These are phyloP conservation scores for Sugiyamaella castrensis DNA, from an alignment of 1,139 yeast species.

Conservation along the genomic window DNA sequence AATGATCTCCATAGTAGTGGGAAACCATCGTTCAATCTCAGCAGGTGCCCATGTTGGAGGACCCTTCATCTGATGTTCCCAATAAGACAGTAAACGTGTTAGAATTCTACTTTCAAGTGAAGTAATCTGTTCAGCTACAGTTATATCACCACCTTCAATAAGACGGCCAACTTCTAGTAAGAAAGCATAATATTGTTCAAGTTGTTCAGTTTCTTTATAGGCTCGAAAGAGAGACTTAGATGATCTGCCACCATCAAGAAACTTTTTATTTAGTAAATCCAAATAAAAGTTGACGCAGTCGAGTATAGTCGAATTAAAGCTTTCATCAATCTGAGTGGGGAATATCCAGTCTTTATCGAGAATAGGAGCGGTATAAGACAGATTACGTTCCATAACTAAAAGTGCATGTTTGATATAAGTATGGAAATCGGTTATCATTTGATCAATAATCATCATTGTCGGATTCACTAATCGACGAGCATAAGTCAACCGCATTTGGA, in stretches of 20 bases:
- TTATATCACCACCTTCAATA: conserved; percentile 81
- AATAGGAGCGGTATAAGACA: conserved; percentile 60
- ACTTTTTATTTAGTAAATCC: conserved; percentile 67
- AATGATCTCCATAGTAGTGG: conserved; percentile 78
- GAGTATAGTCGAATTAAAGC: conserved; percentile 68
- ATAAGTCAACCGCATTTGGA: conserved; percentile 68
- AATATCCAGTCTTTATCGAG: conserved; percentile 71
- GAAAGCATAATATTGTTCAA: conserved; percentile 71
- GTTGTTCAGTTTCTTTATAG: conserved; percentile 87
- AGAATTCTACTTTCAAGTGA: conserved; percentile 63
- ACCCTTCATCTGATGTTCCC: conserved; percentile 66
- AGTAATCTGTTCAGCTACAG: conserved; percentile 69
- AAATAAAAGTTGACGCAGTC: conserved; percentile 74
- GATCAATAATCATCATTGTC: conserved; percentile 95
- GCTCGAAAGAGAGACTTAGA: conserved; percentile 61
- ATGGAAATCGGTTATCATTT: conserved; percentile 83
- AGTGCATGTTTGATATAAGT: conserved; percentile 74
- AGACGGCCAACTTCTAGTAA: conserved; percentile 68
- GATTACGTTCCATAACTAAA: conserved; percentile 66
- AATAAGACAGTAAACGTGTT: conserved; percentile 65
- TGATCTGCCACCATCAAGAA: conserved; percentile 71
- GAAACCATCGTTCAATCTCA: conserved; percentile 76
- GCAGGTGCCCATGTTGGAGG: conserved; percentile 55
- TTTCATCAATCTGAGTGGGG: conserved; percentile 61
- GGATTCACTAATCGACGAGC: conserved; percentile 81